phyloP scores from a whole-genome alignment of 2,329 filamentous ascomycete genomes.

The Xylaria digitata region DNA sequence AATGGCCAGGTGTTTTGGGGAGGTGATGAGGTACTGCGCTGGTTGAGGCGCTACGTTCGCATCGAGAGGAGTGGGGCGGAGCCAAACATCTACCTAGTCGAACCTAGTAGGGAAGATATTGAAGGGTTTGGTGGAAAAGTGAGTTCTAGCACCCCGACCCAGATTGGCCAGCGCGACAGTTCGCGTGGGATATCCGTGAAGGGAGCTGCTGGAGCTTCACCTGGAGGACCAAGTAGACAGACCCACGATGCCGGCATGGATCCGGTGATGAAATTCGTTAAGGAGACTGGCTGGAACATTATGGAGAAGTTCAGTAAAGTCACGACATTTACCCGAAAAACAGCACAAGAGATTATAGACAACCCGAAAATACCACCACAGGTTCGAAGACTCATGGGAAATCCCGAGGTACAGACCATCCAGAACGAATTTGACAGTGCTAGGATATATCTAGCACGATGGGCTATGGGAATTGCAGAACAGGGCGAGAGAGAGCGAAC shows the following conservation, averaged over 20 bases:
- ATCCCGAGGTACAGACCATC: conserved; percentile 92
- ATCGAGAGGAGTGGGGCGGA: conserved; percentile 89
- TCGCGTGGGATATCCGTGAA: conserved; percentile 48
- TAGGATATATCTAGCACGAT: conserved; percentile 90
- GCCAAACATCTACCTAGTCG: conserved; percentile 89
- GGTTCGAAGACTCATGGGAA: conserved; percentile 83
- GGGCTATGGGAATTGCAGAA: conserved; percentile 99
- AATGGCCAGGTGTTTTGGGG: conserved; percentile 95
- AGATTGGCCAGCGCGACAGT: conserved; percentile 56
- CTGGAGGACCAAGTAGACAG: conserved; percentile 53
- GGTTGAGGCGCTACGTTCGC: conserved; percentile 85
- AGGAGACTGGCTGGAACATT: conserved; percentile 95
- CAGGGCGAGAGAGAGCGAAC: conserved; percentile 90
- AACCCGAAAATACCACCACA: conserved; percentile 93
- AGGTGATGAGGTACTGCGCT: conserved; percentile 91
- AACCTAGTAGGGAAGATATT: conserved; percentile 86
- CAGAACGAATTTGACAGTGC: conserved; percentile 99
- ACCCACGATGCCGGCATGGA: conserved; percentile 82
- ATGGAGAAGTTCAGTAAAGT: conserved; percentile 98
- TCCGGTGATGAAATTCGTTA: conserved; percentile 90
- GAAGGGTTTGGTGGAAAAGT: conserved; percentile 78
- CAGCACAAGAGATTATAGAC: conserved; percentile 90
- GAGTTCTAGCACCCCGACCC: conserved; percentile 59
- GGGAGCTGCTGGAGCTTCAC: conserved; percentile 53
- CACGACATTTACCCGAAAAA: conserved; percentile 92